Evolutionary conservation across 148 eudicot genomes (phyloP), one percentile per base, ranked within the genome.

Genomic region (Vaccinium myrtillus): DNA sequence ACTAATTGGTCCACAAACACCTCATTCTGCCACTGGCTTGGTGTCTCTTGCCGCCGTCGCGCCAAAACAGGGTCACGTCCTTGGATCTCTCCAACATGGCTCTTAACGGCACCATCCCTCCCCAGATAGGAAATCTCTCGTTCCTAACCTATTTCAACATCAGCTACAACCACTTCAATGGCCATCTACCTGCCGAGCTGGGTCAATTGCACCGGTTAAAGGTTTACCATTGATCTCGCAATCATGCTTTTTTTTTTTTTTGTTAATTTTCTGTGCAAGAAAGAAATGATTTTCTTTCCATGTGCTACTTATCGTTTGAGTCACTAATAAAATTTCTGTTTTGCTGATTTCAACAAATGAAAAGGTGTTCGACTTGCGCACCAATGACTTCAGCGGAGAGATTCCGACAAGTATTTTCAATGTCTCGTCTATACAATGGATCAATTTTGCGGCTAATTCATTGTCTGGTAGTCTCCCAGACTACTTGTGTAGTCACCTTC

Each of bases 81-180:
- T 23, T 79, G 48, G 16, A 30, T 6, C 50, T 56, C 43, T 2
- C 15, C 18, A 61, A 16, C 65, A 79, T 79, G 82, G 82, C 70
- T 58, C 65, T 79, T 16, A 2, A 21, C 2, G 65, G 82, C 32
- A 55, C 67, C 67, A 32, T 79, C 65, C 53, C 81, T 53, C 81
- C 63, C 0, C 63, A 55, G 6, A 79, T 79, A 79, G 81, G 81
- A 14, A 79, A 79, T 25, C 67, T 79, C 61, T 79, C 81, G 23
- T 79, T 79, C 81, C 81, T 79, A 1, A 14, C 19, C 21, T 19
- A 15, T 18, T 21, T 77, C 56, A 19, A 46, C 27, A 23, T 77
- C 15, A 16, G 18, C n/a, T n/a, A 50, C 70, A 80, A 80, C 65
- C 54, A 67, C 25, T 86, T 86, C 53, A 16, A 58, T 18, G 87